Evolutionary conservation across 2,329 filamentous ascomycete genomes (phyloP), one percentile per base, ranked within the genome.

Genomic region (Aspergillus floridensis): DNA sequence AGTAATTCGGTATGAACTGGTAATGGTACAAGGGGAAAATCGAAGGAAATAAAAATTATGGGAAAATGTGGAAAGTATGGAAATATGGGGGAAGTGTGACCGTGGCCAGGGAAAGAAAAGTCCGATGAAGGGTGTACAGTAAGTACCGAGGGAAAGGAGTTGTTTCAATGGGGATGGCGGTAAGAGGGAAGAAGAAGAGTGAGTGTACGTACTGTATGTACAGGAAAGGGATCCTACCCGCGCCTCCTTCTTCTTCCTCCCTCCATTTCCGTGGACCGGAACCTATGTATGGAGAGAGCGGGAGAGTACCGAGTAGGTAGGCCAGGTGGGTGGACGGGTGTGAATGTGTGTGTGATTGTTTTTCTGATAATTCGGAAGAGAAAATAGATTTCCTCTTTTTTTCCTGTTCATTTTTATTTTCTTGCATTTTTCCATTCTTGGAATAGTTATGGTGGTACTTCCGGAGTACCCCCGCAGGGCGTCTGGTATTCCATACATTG

Each of bases 391-490:
- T 59, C 56, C 46, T 58, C 55, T 29, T 44, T 49, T 59, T 57
- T 61, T 53, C 49, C 54, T 32, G 46, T 58, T 47, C 14, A 5
- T 57, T 51, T 21, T 49, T 53, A 24, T 48, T 50, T 48, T 62
- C 59, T 57, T 38, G 44, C 56, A 38, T 53, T 60, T 61, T 58
- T 38, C 53, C 53, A 35, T 53, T 57, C 53, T 61, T 56, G 59
- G 49, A 60, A 53, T 52, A n/a, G 38, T 58, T 8, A 52, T 58
- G 49, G 50, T 61, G 57, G 64, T 65, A 66, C 60, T 67, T 66
- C 68, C 65, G 66, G 66, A 67, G 68, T 68, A 64, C 59, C 62
- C 63, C 65, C 68, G 61, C 67, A 59, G 63, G 61, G 66, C 60
- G 44, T 16, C 46, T 61, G 54, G 65, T 67, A 68, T 65, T 59